phyloP scores from a whole-genome alignment of 306 rosid genomes.

The Amphicarpaea edgeworthii region DNA sequence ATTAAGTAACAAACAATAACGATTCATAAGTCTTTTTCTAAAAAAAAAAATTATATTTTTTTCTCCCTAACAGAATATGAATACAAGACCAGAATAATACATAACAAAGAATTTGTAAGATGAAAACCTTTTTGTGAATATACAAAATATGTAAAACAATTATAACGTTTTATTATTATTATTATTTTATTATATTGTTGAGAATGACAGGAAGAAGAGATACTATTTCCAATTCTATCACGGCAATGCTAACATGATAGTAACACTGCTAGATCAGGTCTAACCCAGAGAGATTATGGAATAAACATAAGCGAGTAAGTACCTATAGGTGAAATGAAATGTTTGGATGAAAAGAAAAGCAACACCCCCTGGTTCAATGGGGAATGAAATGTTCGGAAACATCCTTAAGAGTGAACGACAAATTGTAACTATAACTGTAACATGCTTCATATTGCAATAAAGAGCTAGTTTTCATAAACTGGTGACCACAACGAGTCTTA shows the following conservation, averaged over 20 bases:
- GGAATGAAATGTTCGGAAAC: conserved; percentile 25
- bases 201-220: not conserved
- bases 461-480: conserved; percentile 3
- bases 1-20: too few species aligned
- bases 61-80: too few species aligned
- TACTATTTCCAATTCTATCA: not conserved
- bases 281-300: not conserved
- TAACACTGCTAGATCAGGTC: not conserved
- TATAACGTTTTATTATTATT: too few species aligned
- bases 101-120: too few species aligned
- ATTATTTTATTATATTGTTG: too few species aligned
- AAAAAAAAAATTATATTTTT: too few species aligned
- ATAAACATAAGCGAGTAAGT: not conserved
- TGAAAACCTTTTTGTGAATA: too few species aligned
- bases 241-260: not conserved
- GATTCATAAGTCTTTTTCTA: too few species aligned
- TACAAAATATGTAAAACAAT: not conserved
- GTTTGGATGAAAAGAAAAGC: not conserved
- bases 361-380: not conserved
- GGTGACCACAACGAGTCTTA: not conserved
- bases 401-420: conserved; percentile 17
- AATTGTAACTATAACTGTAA: conserved; percentile 1
- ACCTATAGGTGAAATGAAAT: not conserved
- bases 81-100: too few species aligned
- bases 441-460: conserved; percentile 19